These are phyloP conservation scores for Gynostemma pentaphyllum DNA, from an alignment of 306 rosid genomes.

Conservation along the genomic window DNA sequence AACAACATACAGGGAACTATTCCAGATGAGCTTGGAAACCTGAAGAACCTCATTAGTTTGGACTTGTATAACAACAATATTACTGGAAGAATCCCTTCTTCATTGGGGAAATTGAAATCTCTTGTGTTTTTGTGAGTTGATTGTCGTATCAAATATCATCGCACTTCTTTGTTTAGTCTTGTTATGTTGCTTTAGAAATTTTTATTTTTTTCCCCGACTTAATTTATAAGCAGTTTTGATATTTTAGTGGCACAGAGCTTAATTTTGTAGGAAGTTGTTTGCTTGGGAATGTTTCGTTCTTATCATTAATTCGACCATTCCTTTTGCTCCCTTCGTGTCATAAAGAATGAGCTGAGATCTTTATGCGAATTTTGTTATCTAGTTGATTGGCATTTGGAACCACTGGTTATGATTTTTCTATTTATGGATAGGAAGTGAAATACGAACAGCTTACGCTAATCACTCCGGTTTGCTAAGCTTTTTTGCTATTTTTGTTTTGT, in stretches of 20 bases:
- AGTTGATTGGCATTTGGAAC: neutral
- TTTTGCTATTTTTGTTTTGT: slow-evolving; percentile 1
- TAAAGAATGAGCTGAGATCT: neutral
- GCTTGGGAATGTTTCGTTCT: neutral
- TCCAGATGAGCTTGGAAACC: slow-evolving; percentile 74
- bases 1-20: slow-evolving; percentile 85
- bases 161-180: neutral
- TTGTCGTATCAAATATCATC: neutral
- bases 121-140: slow-evolving; percentile 85
- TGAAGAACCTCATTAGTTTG: slow-evolving; percentile 84
- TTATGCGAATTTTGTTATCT: neutral
- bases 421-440: neutral
- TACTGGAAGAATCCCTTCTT: slow-evolving; percentile 62
- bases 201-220: neutral
- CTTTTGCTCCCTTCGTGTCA: neutral
- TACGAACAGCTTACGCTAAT: neutral
- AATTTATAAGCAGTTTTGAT: neutral
- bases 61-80: slow-evolving; percentile 86
- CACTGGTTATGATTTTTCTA: neutral
- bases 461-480: neutral
- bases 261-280: neutral
- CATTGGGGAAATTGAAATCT: slow-evolving; percentile 73
- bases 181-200: neutral
- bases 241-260: neutral
- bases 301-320: neutral